Conservation (phyloP, 2,329 filamentous ascomycete species). For the Dothideomycetidae sp. region DNA sequence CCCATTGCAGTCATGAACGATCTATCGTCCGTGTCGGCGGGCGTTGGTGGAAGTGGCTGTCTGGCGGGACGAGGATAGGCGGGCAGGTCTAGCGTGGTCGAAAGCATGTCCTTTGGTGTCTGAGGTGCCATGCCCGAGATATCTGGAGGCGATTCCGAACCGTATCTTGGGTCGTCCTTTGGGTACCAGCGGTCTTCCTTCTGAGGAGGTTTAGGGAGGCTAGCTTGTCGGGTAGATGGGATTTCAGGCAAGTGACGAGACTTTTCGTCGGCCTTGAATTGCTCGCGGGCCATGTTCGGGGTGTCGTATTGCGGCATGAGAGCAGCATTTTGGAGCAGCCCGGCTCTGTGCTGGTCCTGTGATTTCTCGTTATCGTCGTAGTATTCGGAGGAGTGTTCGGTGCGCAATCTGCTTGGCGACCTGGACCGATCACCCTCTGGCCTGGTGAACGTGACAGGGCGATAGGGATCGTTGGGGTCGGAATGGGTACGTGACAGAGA, state of each 20-base stretch:
- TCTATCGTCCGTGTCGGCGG: slow-evolving; percentile 2
- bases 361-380: neutral
- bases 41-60: slow-evolving; percentile 2
- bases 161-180: slow-evolving; percentile 7
- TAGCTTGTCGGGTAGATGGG: slow-evolving; percentile 4
- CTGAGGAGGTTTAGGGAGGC: slow-evolving; percentile 2
- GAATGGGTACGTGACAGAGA: slow-evolving; percentile 66
- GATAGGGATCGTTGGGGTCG: slow-evolving; percentile 72
- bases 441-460: slow-evolving; percentile 45
- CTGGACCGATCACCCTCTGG: slow-evolving; percentile 28
- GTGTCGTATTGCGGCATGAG: slow-evolving; percentile 34
- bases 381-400: slow-evolving; percentile 28
- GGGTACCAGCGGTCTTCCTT: slow-evolving; percentile 8
- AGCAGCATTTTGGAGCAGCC: slow-evolving; percentile 42
- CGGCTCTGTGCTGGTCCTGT: slow-evolving; percentile 33
- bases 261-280: slow-evolving; percentile 4
- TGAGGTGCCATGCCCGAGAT: slow-evolving; percentile 4
- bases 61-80: slow-evolving; percentile 6
- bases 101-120: slow-evolving; percentile 5
- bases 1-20: slow-evolving; percentile 1
- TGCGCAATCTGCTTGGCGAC: slow-evolving; percentile 13
- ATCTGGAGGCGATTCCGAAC: slow-evolving; percentile 7
- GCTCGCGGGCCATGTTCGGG: slow-evolving; percentile 5
- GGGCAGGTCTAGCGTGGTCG: slow-evolving; percentile 2
- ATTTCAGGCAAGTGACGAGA: neutral